phyloP scores from a whole-genome alignment of 208 protist genomes.

The Leishmania martiniquensis region DNA sequence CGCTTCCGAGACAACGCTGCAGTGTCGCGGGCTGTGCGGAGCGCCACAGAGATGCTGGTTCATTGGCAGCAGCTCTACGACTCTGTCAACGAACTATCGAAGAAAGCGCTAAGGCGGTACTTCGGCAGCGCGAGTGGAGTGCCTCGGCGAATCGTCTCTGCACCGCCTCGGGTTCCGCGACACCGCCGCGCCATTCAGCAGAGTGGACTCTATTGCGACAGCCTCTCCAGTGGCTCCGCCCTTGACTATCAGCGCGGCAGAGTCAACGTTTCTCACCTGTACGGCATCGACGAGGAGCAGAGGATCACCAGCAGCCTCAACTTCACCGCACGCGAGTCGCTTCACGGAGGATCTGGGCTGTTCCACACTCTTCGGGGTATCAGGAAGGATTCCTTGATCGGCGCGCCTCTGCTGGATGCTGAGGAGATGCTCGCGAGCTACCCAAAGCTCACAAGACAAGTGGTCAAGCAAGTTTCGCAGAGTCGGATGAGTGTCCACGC shows the following conservation, averaged over 20 bases:
- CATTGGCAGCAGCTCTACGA: slow-evolving; percentile 23
- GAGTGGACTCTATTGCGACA: slow-evolving; percentile 2
- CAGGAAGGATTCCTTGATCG: not conserved
- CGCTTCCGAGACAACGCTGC: not conserved
- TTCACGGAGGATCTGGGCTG: slow-evolving; percentile 4
- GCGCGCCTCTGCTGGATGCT: slow-evolving; percentile 3
- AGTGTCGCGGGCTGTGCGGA: slow-evolving; percentile 1
- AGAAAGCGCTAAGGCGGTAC: not conserved
- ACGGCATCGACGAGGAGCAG: slow-evolving; percentile 6
- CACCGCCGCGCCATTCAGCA: slow-evolving; percentile 21
- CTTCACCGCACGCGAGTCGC: not conserved
- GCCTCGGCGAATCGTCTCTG: slow-evolving; percentile 2
- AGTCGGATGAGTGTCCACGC: not conserved
- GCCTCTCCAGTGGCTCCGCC: not conserved
- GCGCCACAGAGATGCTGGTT: slow-evolving; percentile 9
- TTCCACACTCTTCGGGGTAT: slow-evolving; percentile 15
- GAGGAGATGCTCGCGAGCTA: slow-evolving; percentile 21
- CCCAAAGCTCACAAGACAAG: not conserved
- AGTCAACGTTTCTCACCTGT: slow-evolving; percentile 20
- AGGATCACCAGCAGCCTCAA: not conserved
- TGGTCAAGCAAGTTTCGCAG: slow-evolving; percentile 10
- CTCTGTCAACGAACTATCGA: not conserved
- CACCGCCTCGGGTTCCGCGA: slow-evolving; percentile 11
- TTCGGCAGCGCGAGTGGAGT: too few relatives aligned
- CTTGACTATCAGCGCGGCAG: slow-evolving; percentile 24